Conservation (phyloP, 495 filamentous ascomycete species). For the Pseudevernia furfuracea region DNA sequence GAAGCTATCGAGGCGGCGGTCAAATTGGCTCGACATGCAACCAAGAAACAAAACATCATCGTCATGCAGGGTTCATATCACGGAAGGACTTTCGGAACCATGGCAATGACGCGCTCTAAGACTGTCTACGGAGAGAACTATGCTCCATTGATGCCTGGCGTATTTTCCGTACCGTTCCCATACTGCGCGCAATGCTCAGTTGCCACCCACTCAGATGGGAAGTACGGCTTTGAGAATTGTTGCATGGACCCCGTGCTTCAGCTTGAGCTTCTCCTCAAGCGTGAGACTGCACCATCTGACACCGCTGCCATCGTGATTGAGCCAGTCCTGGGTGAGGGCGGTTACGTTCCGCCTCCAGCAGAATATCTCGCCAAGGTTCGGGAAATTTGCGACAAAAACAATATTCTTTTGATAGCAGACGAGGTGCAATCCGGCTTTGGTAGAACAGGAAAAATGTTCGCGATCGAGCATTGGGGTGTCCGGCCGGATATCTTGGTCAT, state of each 20-base stretch:
- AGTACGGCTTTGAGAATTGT: constrained; percentile 26
- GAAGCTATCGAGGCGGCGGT: constrained; percentile 55
- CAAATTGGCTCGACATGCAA: constrained; percentile 45
- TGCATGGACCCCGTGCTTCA: constrained; percentile 22
- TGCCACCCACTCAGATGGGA: background rate
- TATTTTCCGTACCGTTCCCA: constrained; percentile 19
- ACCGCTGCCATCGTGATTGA: constrained; percentile 23
- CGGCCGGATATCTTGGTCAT: constrained; percentile 21
- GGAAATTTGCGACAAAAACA: constrained; percentile 36
- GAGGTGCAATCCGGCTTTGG: constrained; percentile 30
- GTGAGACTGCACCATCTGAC: constrained; percentile 18
- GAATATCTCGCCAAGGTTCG: constrained; percentile 36
- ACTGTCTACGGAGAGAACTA: constrained; percentile 26
- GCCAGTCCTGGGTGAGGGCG: constrained; percentile 24
- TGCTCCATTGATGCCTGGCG: constrained; percentile 27
- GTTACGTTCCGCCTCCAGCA: constrained; percentile 35
- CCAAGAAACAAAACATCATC: constrained; percentile 23
- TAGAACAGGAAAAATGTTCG: constrained; percentile 22
- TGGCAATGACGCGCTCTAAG: constrained; percentile 25
- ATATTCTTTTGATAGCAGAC: constrained; percentile 38
- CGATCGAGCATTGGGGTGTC: constrained; percentile 20
- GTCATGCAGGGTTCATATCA: constrained; percentile 25
- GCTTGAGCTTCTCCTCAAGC: constrained; percentile 20
- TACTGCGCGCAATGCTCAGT: constrained; percentile 22
- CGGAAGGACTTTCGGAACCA: constrained; percentile 24